A percentile compares a stretch with the other conserved stretches of the same genome.
phyloP scores from a whole-genome alignment of 177 flowering plant species.

The Vitis hybrid region DNA sequence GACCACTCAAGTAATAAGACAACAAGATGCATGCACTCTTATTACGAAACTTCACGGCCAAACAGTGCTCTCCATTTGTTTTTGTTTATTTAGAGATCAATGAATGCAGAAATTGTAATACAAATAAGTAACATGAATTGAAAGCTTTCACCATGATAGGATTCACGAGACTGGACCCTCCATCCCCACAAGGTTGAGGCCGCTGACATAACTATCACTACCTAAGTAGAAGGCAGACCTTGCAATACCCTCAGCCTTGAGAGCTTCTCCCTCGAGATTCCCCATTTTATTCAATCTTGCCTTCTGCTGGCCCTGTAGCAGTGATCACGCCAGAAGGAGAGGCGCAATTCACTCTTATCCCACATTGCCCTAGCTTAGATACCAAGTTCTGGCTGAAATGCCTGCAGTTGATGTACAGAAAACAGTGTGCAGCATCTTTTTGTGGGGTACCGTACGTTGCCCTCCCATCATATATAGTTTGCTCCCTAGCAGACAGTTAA shows the following conservation, averaged over 20 bases:
- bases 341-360: conserved; percentile 36
- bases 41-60: too few species aligned
- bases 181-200: conserved; percentile 25
- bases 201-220: conserved; percentile 29
- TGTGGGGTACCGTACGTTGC: conserved; percentile 22
- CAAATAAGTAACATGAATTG: too few species aligned
- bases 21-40: too few species aligned
- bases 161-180: conserved; percentile 18
- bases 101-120: too few species aligned
- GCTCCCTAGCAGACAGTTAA: not conserved
- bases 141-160: conserved; percentile 7
- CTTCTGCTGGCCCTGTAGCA: not conserved
- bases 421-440: conserved; percentile 22
- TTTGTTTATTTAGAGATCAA: too few species aligned
- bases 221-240: conserved; percentile 23
- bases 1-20: too few species aligned
- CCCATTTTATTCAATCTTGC: not conserved
- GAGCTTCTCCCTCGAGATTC: conserved; percentile 8
- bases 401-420: conserved; percentile 13
- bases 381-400: conserved; percentile 16
- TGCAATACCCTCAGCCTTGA: conserved; percentile 2
- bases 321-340: conserved; percentile 23
- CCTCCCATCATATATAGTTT: conserved; percentile 26
- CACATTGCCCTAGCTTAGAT: conserved; percentile 18
- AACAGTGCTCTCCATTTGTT: too few species aligned